Base-by-base conservation (phyloP, 2,329 filamentous ascomycete genomes). In the Claviceps africana region DNA sequence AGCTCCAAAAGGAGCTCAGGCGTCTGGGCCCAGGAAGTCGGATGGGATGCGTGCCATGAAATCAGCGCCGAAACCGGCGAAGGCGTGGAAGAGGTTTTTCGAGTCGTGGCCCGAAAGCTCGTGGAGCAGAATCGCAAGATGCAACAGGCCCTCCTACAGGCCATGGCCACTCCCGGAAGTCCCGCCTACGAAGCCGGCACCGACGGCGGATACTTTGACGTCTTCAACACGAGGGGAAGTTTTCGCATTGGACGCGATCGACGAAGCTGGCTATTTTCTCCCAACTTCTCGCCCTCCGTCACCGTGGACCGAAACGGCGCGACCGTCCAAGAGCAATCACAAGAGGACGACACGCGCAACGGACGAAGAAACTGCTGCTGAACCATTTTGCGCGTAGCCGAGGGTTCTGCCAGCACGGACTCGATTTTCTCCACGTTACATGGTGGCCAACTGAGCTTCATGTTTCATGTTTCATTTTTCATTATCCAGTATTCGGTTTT, bases 11-110 rank as follows among this genome's bases (percentile, higher is more conserved):
- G 81, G 43, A 85, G 80, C 61, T 85, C 80, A 39, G 85, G 85
- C 1, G 88, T 89, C 69, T 96, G 90, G 90, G 88, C 85, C 22
- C 87, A 93, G 65, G 90, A 96, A 64, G 82, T 89, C 6, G 89
- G 90, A 50, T 97, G 91, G 90, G 90, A 96, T 62, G 94, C 89
- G 56, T 97, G 91, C 66, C 93, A 97, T 67, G 93, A 98, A 71
- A 91, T 98, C 63, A 90, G 84, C 59, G 90, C 91, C 47, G 91
- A 94, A 73, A 89, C 85, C 62, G 90, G 90, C 53, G 90, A 96
- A 72, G 91, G 91, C 19, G 90, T 98, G 19, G 93, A 97, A 60
- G 93, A 97, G 68, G 89, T 98, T 0, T 97, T 97, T 61, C 79
- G 91, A 21, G 78, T 81, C 43, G 78, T 82, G 15, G 76, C 78